A percentile compares a stretch with the other conserved stretches of the same genome.
Conservation (phyloP, 176 grass and related monocot genomes). For the Oryza rufipogon region DNA sequence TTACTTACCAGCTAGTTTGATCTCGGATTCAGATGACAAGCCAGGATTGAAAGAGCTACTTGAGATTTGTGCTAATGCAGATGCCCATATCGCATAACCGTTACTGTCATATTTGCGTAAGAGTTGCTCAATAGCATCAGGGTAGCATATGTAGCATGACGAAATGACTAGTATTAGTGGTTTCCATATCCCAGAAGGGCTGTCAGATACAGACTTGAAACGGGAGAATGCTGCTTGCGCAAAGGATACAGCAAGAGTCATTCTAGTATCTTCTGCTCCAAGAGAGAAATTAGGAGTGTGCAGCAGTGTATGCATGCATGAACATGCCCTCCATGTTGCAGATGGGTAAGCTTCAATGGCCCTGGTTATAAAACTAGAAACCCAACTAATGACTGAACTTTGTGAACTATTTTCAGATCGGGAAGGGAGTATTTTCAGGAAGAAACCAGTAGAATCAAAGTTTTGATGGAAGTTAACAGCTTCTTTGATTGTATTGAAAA, state of each 20-base stretch:
- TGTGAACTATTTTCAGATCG: conserved; percentile 38
- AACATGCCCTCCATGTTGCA: conserved; percentile 81
- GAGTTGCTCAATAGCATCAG: conserved; percentile 65
- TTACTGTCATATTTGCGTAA: conserved; percentile 51
- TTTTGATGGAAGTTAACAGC: conserved; percentile 65
- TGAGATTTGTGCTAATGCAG: conserved; percentile 70
- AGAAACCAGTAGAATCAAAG: conserved; percentile 57
- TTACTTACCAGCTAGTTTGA: conserved; percentile 78
- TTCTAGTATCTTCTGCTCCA: conserved; percentile 51
- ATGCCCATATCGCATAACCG: conserved; percentile 55
- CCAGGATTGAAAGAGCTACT: conserved; percentile 55
- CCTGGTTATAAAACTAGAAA: conserved; percentile 75
- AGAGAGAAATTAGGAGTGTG: conserved; percentile 58
- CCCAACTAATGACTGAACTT: conserved; percentile 56
- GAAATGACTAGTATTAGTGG: conserved; percentile 68
- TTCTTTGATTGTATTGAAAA: conserved; percentile 82
- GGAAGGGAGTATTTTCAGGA: conserved; percentile 54
- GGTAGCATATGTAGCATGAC: conserved; percentile 81
- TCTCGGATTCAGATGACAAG: conserved; percentile 77
- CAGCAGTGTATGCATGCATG: conserved; percentile 73
- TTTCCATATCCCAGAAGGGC: conserved; percentile 66
- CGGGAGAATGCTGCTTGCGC: conserved; percentile 55
- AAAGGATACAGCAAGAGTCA: conserved; percentile 52
- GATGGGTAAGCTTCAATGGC: conserved; percentile 76
- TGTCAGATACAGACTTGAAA: conserved; percentile 61